Evolutionary conservation across 352 stramenopile genomes (phyloP), one percentile per base, ranked within the genome.

Genomic region (Phytophthora cajani): DNA sequence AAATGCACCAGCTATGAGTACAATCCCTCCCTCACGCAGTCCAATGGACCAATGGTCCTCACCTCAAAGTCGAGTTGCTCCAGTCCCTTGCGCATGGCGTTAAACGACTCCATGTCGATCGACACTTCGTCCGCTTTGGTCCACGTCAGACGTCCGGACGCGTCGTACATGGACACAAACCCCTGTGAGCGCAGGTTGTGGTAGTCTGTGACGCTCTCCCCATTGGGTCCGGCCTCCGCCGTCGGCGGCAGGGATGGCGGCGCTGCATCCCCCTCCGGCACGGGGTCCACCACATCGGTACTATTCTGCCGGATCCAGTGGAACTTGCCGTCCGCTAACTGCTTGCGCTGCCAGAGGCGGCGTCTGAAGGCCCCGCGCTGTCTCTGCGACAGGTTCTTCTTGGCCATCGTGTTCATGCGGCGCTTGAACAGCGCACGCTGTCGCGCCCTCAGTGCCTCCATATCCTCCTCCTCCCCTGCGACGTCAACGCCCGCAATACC

Each of bases 111-210:
- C 83, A 90, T 85, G 46, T 91, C 79, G 67, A 92, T 90, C 10
- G 82, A 72, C 23, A 92, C 83, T 57, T 88, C 79, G 9, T 91
- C 80, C 0, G 81, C 84, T 30, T 85, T 73, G 49, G 79, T 89
- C 84, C 84, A 91, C 19, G 79, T 77, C 27, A 91, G 52, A 0
- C 73, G 73, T 0, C 84, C 84, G 8, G 75, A 63, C 6, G 82
- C 78, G 53, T 92, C 76, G 69, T 90, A 92, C 67, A 87, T 80
- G 68, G 77, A 90, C 59, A 92, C 84, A 62, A 90, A 92, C 25
- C 84, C 84, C 53, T 90, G 82, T 25, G 82, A 90, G 44, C 78
- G 81, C 40, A 87, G 19, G 44, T 89, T 82, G 61, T 89, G 82
- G 55, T 87, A 81, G 58, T 90, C 77, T 33, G 80, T 69, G n/a